These are phyloP conservation scores for Trichoderma guizhouense DNA, from an alignment of 2,329 filamentous ascomycete genomes.

Conservation along the genomic window DNA sequence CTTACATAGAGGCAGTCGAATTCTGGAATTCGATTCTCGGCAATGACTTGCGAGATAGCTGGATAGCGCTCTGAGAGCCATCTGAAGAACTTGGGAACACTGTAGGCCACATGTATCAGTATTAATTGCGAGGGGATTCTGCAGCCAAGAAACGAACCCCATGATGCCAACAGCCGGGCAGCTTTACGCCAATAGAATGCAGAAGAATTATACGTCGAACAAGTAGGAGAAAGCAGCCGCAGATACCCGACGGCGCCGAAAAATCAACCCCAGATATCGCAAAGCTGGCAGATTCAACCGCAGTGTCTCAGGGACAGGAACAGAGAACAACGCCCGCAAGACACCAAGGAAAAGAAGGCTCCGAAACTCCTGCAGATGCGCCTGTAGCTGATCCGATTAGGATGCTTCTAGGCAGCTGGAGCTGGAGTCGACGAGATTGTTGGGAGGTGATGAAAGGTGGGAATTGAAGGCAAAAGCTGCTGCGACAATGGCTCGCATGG, in stretches of 20 bases:
- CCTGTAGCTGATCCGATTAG: not conserved
- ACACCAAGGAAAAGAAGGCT: conserved; percentile 1
- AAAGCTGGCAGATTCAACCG: not conserved
- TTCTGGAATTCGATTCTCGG: conserved; percentile 97
- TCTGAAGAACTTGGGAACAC: conserved; percentile 88
- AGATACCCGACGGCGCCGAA: not conserved
- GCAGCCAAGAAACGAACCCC: conserved; percentile 27
- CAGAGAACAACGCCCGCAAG: conserved; percentile 4
- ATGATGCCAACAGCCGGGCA: conserved; percentile 23
- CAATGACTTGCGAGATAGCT: conserved; percentile 95
- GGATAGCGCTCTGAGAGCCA: conserved; percentile 99
- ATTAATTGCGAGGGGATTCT: conserved; percentile 7
- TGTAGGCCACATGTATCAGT: conserved; percentile 27
- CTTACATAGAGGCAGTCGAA: conserved; percentile 92
- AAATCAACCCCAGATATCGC: not conserved
- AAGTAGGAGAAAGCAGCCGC: not conserved
- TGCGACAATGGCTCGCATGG: conserved; percentile 2
- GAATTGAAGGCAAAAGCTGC: not conserved
- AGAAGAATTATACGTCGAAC: not conserved
- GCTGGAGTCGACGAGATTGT: not conserved
- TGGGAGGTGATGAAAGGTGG: not conserved
- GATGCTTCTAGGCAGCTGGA: not conserved
- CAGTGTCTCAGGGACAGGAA: not conserved
- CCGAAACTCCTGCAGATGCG: not conserved
- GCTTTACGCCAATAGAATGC: not conserved